These are phyloP conservation scores for Tetrapisispora pingtungensis DNA, from an alignment of 805 yeast species.

Conservation along the genomic window DNA sequence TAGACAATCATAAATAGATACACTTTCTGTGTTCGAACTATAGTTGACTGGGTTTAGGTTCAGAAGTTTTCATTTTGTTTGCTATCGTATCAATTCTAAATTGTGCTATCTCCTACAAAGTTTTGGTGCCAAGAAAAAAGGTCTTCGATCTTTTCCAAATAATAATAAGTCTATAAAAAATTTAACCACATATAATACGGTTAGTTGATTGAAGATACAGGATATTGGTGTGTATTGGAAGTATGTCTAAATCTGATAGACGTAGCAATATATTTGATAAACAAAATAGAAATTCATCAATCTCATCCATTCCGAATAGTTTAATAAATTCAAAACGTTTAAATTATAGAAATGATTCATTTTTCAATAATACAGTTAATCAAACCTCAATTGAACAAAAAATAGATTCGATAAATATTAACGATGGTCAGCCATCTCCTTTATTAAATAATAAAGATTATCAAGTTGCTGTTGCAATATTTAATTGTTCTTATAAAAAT, in stretches of 20 bases:
- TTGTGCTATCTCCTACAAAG: too few relatives aligned
- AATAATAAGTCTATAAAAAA: too few relatives aligned
- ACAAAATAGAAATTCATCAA: background rate
- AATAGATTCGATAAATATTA: background rate
- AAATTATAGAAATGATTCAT: background rate
- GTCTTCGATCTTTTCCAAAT: too few relatives aligned
- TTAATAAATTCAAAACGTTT: background rate
- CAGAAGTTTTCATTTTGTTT: too few relatives aligned
- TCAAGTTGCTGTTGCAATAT: constrained; percentile 27
- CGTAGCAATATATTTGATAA: background rate
- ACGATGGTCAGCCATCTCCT: background rate
- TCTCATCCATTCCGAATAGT: background rate
- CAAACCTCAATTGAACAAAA: background rate
- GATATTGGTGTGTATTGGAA: too few relatives aligned
- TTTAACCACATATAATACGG: too few relatives aligned
- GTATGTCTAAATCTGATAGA: background rate
- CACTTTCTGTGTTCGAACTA: too few relatives aligned
- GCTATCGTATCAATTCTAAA: too few relatives aligned
- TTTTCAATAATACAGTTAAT: background rate
- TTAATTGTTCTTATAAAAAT: constrained; percentile 23
- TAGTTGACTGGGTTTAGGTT: too few relatives aligned
- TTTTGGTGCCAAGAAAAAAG: too few relatives aligned
- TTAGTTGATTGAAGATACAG: too few relatives aligned
- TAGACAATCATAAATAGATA: too few relatives aligned
- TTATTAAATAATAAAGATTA: background rate